Conservation (phyloP, 164 flowering plant genomes). For the Malania oleifera region DNA sequence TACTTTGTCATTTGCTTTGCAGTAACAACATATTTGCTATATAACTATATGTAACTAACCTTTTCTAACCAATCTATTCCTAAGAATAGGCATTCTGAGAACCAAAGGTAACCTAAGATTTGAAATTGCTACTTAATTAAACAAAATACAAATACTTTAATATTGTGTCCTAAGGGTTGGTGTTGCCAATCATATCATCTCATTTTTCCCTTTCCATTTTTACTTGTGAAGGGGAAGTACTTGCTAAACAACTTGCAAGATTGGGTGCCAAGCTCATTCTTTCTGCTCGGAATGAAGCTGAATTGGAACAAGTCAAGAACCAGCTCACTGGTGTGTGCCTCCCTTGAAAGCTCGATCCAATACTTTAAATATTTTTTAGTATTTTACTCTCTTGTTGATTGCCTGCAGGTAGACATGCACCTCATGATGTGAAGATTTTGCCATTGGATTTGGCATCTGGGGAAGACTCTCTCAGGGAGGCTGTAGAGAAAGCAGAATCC, state of each 20-base stretch:
- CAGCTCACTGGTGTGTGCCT: constrained; percentile 56
- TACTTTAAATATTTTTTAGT: not conserved
- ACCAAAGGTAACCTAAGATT: too few relatives aligned
- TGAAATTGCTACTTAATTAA: too few relatives aligned
- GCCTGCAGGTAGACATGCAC: constrained; percentile 78
- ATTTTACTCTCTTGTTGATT: not conserved
- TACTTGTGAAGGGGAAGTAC: constrained; percentile 59
- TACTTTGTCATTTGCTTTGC: too few relatives aligned
- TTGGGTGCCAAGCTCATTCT: constrained; percentile 87
- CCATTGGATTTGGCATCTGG: constrained; percentile 83
- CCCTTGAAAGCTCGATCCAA: not conserved
- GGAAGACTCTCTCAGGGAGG: constrained; percentile 60
- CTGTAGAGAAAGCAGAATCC: constrained; percentile 75
- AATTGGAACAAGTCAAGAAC: constrained; percentile 66
- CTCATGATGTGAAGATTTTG: constrained; percentile 62
- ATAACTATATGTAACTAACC: too few relatives aligned
- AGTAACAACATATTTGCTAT: too few relatives aligned
- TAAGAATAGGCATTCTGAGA: too few relatives aligned
- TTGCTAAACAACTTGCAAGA: constrained; percentile 76
- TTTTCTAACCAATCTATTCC: too few relatives aligned
- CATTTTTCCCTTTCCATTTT: constrained; percentile 2
- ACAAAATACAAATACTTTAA: too few relatives aligned
- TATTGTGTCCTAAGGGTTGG: too few relatives aligned
- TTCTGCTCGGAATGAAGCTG: constrained; percentile 83
- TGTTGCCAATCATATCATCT: too few relatives aligned